Evolutionary conservation across 1,284 basidiomycete species (phyloP).

Genomic region (Cryptococcus wingfieldii): DNA sequence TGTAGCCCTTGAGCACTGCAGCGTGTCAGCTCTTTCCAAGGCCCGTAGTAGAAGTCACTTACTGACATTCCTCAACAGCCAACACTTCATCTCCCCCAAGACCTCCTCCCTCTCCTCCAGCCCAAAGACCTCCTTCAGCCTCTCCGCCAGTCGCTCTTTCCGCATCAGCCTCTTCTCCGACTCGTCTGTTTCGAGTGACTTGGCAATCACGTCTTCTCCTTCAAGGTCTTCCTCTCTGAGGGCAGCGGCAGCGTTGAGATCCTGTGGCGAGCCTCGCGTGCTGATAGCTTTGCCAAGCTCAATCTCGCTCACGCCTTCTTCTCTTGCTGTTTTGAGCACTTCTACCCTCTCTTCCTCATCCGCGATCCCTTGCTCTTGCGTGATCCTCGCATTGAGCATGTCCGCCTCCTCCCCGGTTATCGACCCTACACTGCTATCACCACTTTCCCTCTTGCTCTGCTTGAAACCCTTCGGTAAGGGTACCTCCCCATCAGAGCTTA

Average conservation of each 20-base stretch:
- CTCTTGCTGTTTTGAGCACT: slow-evolving; percentile 30
- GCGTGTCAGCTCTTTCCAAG: slow-evolving; percentile 5
- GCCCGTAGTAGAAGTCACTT: slow-evolving; percentile 47
- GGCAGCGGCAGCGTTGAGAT: slow-evolving; percentile 25
- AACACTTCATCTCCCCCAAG: slow-evolving; percentile 82
- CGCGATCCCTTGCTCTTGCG: slow-evolving; percentile 41
- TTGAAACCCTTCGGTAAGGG: slow-evolving; percentile 7
- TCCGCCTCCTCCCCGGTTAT: background rate
- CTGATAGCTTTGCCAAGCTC: background rate
- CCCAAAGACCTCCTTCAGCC: slow-evolving; percentile 79
- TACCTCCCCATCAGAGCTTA: slow-evolving; percentile 6
- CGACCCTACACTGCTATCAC: background rate
- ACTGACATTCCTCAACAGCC: slow-evolving; percentile 80
- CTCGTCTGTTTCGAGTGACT: slow-evolving; percentile 18
- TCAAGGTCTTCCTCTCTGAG: slow-evolving; percentile 20
- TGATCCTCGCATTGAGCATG: slow-evolving; percentile 38
- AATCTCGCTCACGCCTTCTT: background rate
- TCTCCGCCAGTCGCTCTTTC: slow-evolving; percentile 68
- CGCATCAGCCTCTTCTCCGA: slow-evolving; percentile 55
- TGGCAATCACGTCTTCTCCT: slow-evolving; percentile 21
- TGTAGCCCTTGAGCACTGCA: slow-evolving; percentile 87
- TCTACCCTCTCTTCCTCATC: slow-evolving; percentile 54
- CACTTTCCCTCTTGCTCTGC: background rate
- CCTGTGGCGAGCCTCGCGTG: background rate
- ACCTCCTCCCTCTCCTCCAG: slow-evolving; percentile 74